Evolutionary conservation across 2,329 filamentous ascomycete species (phyloP).

Genomic region (Plenodomus lindquistii): DNA sequence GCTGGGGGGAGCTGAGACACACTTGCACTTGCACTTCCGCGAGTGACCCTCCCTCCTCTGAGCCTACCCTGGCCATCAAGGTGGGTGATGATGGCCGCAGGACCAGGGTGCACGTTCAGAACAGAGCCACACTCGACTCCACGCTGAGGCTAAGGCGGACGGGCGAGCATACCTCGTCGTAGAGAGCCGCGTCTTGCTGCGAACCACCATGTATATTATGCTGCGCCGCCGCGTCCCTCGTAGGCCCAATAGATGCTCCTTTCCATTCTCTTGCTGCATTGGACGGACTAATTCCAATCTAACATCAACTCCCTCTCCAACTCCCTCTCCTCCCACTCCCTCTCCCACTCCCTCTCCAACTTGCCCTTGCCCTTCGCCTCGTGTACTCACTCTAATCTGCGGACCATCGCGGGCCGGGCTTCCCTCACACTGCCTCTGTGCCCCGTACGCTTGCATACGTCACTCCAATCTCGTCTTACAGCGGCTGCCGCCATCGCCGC

Average conservation of each 20-base stretch:
- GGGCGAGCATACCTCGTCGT: conserved; percentile 12
- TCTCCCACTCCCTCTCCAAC: not conserved
- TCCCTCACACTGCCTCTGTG: conserved; percentile 8
- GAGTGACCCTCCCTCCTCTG: conserved; percentile 37
- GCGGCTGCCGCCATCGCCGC: conserved; percentile 17
- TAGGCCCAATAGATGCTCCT: conserved; percentile 9
- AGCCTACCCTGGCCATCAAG: conserved; percentile 29
- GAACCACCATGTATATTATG: conserved; percentile 17
- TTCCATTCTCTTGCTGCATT: no score
- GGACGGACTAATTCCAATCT: no score
- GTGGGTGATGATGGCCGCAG: conserved; percentile 22
- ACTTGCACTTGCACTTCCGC: conserved; percentile 11
- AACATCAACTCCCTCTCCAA: not conserved
- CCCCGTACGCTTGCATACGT: conserved; percentile 16
- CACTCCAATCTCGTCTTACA: conserved; percentile 22
- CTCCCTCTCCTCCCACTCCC: not conserved
- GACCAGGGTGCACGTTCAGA: conserved; percentile 13
- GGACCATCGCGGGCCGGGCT: conserved; percentile 20
- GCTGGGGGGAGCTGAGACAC: conserved; percentile 19
- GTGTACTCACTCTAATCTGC: conserved; percentile 6
- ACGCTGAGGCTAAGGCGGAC: conserved; percentile 10
- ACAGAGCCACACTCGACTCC: conserved; percentile 10
- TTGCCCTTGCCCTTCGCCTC: not conserved
- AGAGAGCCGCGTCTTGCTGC: conserved; percentile 11
- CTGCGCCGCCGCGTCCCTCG: conserved; percentile 14